phyloP scores from a whole-genome alignment of 2,329 filamentous ascomycete species.

The Metarhizium sp. region DNA sequence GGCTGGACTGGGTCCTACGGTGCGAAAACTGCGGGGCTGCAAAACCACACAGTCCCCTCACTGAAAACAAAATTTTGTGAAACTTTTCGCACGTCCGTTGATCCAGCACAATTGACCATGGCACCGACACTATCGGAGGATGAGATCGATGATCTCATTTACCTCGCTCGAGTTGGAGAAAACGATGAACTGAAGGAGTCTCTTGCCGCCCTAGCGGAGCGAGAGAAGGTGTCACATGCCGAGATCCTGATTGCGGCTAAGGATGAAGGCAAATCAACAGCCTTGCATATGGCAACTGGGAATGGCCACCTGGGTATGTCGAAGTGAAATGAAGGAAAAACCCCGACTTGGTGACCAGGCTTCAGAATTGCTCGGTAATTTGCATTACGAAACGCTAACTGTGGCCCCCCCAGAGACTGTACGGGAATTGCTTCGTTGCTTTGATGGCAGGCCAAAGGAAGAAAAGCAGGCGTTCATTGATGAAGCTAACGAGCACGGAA shows the following conservation, averaged over 20 bases:
- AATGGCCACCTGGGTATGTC: constrained; percentile 73
- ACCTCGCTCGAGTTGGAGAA: constrained; percentile 74
- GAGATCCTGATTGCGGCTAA: constrained; percentile 60
- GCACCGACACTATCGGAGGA: constrained; percentile 58
- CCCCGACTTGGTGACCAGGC: not conserved
- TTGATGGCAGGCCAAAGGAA: constrained; percentile 28
- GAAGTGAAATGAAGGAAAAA: not conserved
- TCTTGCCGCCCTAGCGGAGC: constrained; percentile 50
- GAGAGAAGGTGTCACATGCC: constrained; percentile 49
- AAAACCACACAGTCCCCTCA: constrained; percentile 29
- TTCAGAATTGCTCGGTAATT: not conserved
- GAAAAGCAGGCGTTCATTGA: constrained; percentile 50
- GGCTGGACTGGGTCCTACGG: constrained; percentile 13
- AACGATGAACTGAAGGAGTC: constrained; percentile 52
- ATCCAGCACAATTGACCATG: constrained; percentile 20
- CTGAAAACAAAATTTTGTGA: constrained; percentile 11
- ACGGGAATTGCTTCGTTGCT: constrained; percentile 31
- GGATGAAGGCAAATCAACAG: constrained; percentile 69
- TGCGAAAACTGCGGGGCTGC: constrained; percentile 26
- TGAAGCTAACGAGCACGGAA: constrained; percentile 68
- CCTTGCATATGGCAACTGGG: constrained; percentile 83
- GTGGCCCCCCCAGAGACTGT: constrained; percentile 30
- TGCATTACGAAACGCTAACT: not conserved
- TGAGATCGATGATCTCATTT: constrained; percentile 84
- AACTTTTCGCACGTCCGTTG: constrained; percentile 18